Evolutionary conservation across 2,329 filamentous ascomycete species (phyloP), one percentile per base, ranked within the genome.

Genomic region (Metarhizium guizhouense): DNA sequence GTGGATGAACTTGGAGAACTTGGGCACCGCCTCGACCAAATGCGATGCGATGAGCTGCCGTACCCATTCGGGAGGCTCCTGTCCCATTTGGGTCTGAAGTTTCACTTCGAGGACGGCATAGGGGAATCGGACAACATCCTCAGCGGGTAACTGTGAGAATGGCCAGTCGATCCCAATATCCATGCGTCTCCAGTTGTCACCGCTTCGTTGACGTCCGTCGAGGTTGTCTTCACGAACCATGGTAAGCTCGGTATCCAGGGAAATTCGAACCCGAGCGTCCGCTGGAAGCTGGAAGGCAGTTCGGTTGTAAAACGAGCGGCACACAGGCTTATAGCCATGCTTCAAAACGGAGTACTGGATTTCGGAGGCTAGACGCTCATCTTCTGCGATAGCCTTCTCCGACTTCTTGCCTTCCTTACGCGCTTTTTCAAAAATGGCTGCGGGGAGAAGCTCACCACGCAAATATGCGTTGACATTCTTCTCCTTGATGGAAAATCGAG

Each of bases 1-100:
- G 70, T 99, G 94, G 57, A 99, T 97, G 70, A 97, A 99, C 74
- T 99, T 99, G 67, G 91, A 96, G 73, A 97, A 99, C 69, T 99
- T 99, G 59, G 94, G 94, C 2, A 99, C 92, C n/a, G 94, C 92
- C 74, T 99, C 94, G 2, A 99, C 94, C 16, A 99, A 80, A 74
- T 99, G 94, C 59, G 91, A 96, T 13, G 90, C 82, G 48, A 91
- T 95, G 53, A 99, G 80, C 67, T 97, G 90, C 25, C 91, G 86
- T 63, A 99, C 93, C 94, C 94, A 99, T 67, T 95, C 88, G 0
- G 94, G 94, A 14, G 94, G 90, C 67, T 96, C 91, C 70, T 96
- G 92, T 43, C 94, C 94, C 55, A 88, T 85, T 70, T 96, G 93
- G 1, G 94, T 99, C 73, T 99, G 94, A 20, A 99, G 81, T 76